Evolutionary conservation across 2,329 filamentous ascomycete species (phyloP).

Genomic region (Mycosphaerelloides madeirae): DNA sequence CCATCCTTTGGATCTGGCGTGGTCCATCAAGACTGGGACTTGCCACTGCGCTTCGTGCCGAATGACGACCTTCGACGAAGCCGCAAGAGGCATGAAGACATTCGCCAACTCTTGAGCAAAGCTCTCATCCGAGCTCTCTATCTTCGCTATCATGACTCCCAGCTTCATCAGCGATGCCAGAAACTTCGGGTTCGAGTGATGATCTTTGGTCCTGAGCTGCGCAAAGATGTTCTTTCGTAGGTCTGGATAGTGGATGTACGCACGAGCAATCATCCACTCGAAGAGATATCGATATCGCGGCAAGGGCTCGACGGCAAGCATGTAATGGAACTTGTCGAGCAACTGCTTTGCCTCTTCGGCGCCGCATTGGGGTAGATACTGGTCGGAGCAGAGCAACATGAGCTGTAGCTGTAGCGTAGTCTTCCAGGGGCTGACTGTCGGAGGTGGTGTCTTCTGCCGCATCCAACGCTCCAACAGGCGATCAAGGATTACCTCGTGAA

Average conservation of each 20-base stretch:
- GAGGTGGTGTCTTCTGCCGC: conserved; percentile 39
- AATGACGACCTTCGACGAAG: conserved; percentile 49
- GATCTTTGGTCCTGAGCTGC: conserved; percentile 37
- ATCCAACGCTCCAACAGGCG: conserved; percentile 40
- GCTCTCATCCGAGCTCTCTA: conserved; percentile 32
- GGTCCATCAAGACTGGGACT: conserved; percentile 42
- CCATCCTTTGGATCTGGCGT: conserved; percentile 36
- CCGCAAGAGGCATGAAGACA: conserved; percentile 40
- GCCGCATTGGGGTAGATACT: conserved; percentile 24
- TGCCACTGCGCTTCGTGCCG: conserved; percentile 51
- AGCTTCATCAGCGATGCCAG: conserved; percentile 47
- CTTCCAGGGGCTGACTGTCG: conserved; percentile 46
- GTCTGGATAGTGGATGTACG: conserved; percentile 35
- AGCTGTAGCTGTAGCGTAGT: conserved; percentile 45
- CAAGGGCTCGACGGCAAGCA: conserved; percentile 43
- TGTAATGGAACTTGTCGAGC: conserved; percentile 36
- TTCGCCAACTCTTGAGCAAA: conserved; percentile 39
- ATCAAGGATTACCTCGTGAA: conserved; percentile 29
- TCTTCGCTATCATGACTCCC: conserved; percentile 39
- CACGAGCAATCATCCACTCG: conserved; percentile 46
- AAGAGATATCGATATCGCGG: conserved; percentile 45
- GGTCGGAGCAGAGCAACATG: conserved; percentile 41
- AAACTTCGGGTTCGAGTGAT: conserved; percentile 46
- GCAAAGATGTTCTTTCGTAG: conserved; percentile 33
- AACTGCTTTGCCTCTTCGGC: conserved; percentile 28